Evolutionary conservation across 2,329 filamentous ascomycete genomes (phyloP), one percentile per base, ranked within the genome.

Genomic region (Apiospora hydei): DNA sequence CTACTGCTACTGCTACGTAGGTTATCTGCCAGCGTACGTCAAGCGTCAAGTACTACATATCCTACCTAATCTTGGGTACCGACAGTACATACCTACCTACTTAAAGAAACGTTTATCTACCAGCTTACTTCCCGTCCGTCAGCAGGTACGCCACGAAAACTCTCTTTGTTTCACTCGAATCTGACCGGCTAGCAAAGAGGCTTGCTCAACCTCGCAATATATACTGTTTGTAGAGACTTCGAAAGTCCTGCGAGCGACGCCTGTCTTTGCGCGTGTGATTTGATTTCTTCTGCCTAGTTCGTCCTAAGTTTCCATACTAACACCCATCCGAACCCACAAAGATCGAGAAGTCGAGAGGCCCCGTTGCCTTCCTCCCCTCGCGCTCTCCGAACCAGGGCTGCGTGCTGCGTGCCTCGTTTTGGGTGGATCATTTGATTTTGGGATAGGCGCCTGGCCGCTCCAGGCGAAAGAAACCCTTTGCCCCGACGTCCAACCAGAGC

Each of bases 401-500:
- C n/a, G 30, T 30, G 21, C 46, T 30, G 26, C 26, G 26, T 30
- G 26, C 34, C 34, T 38, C 34, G 34, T 49, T 49, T 49, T 57
- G 43, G 68, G 68, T 69, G 68, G 68, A 69, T 69, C 68, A 69
- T 24, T 69, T 38, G 34, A 38, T 38, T 38, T 38, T 43, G 66
- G 66, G n/a, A 68, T 41, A 68, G 44, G 68, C 68, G 68, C 68
- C 47, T 69, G 67, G 44, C 44, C 44, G 44, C 47, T 69, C n/a
- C 49, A 51, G 57, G 76, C 61, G 71, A 64, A 64, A 75, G 71
- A 64, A 64, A 75, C 76, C 79, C 78, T 75, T 78, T 77, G 53
- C 77, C 71, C 78, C 78, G 77, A 75, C 71, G 57, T 69, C 79
- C 79, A 80, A 80, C 78, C 78, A 80, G 73, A 74, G 53, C 67